These are phyloP conservation scores for Chlorokybus atmophyticus DNA, from an alignment of 139 green algal species.

Conservation along the genomic window DNA sequence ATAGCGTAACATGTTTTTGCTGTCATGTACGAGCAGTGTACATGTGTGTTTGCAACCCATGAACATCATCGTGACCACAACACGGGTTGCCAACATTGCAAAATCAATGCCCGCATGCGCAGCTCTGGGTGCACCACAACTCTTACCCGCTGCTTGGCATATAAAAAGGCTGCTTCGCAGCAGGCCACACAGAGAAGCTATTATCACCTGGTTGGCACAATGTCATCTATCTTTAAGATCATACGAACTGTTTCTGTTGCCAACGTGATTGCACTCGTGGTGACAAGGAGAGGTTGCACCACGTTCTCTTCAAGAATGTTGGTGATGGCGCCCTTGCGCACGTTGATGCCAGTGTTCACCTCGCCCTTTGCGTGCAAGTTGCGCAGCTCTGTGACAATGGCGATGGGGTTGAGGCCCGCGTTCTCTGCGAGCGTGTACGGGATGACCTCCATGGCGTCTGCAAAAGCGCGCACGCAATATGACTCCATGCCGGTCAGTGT, in stretches of 20 bases:
- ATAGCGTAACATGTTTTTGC: too few relatives aligned
- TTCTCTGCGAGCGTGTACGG: slow-evolving; percentile 98
- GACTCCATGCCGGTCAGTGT: slow-evolving; percentile 84
- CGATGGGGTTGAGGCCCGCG: slow-evolving; percentile 88
- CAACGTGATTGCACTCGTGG: slow-evolving; percentile 66
- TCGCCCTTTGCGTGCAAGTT: slow-evolving; percentile 68
- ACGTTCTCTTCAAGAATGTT: slow-evolving; percentile 95
- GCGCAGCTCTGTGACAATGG: slow-evolving; percentile 94
- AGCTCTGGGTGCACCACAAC: too few relatives aligned
- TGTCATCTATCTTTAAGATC: slow-evolving; percentile 98
- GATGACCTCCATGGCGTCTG: slow-evolving; percentile 92
- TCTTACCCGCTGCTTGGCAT: too few relatives aligned
- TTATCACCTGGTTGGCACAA: slow-evolving; percentile 59
- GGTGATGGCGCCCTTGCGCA: slow-evolving; percentile 66
- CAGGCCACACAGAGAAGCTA: neutral
- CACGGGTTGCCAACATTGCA: too few relatives aligned
- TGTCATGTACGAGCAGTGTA: too few relatives aligned
- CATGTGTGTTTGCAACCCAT: too few relatives aligned
- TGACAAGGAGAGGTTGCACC: slow-evolving; percentile 90
- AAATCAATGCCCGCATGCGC: too few relatives aligned
- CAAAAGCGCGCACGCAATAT: slow-evolving; percentile 81
- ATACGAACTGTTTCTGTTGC: slow-evolving; percentile 89
- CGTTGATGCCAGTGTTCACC: slow-evolving; percentile 60
- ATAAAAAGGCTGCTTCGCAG: neutral
- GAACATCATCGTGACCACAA: too few relatives aligned